A percentile compares a stretch with the other conserved stretches of the same genome.
Conservation (phyloP, 208 protist species). For the Trypanosoma mega region DNA sequence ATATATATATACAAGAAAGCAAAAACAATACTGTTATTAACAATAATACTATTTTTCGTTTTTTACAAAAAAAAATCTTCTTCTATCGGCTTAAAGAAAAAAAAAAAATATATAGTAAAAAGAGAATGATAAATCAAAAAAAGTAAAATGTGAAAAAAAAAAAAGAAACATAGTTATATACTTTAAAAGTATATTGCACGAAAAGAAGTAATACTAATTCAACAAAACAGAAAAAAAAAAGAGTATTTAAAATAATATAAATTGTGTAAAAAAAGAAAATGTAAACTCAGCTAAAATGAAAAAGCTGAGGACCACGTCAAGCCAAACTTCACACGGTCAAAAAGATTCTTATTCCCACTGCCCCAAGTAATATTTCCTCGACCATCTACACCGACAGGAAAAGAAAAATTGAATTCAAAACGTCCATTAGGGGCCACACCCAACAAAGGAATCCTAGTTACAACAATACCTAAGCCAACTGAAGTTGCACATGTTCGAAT, state of each 20-base stretch:
- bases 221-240: conserved; percentile 1
- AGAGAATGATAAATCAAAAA: too few relatives aligned
- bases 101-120: too few relatives aligned
- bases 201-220: too few relatives aligned
- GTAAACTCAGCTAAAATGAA: conserved; percentile 40
- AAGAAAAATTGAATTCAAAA: conserved; percentile 76
- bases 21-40: conserved; percentile 2
- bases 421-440: conserved; percentile 68
- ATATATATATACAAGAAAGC: conserved; percentile 1
- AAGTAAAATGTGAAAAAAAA: background rate
- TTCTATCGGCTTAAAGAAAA: too few relatives aligned
- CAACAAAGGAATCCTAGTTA: conserved; percentile 85
- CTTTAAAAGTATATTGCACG: too few relatives aligned
- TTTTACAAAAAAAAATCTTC: too few relatives aligned
- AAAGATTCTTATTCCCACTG: conserved; percentile 59
- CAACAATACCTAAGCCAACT: conserved; percentile 69
- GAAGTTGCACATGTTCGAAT: conserved; percentile 68
- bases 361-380: conserved; percentile 50
- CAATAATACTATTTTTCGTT: conserved; percentile 11
- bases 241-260: background rate
- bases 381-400: conserved; percentile 67
- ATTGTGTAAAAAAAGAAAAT: background rate
- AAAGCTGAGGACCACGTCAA: conserved; percentile 81
- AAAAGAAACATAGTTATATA: background rate
- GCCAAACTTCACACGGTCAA: conserved; percentile 76